These are phyloP conservation scores for Paradendryphiella salina DNA, from an alignment of 2,329 filamentous ascomycete genomes.

Conservation along the genomic window DNA sequence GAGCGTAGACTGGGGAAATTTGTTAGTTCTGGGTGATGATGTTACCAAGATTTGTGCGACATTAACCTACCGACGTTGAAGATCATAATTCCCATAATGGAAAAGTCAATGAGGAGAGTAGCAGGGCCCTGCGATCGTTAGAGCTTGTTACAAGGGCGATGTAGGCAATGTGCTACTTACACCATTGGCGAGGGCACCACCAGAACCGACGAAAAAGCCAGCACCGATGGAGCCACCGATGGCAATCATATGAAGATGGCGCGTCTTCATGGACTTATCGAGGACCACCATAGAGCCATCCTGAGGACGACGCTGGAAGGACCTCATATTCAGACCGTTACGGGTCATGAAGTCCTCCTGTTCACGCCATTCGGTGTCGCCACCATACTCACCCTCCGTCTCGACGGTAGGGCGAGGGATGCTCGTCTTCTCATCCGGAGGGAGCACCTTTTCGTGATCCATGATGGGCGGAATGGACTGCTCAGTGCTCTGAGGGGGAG, in stretches of 20 bases:
- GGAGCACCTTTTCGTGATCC: constrained; percentile 34
- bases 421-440: constrained; percentile 36
- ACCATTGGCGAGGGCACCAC: constrained; percentile 57
- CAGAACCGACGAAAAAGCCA: constrained; percentile 66
- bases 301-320: constrained; percentile 42
- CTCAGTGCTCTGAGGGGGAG: no score
- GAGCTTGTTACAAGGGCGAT: not conserved
- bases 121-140: constrained; percentile 34
- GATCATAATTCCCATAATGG: constrained; percentile 47
- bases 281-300: constrained; percentile 31
- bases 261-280: constrained; percentile 56
- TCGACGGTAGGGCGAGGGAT: constrained; percentile 20
- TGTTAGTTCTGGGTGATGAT: constrained; percentile 40
- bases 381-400: constrained; percentile 13
- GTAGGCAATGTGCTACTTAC: constrained; percentile 39
- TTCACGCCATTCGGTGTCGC: constrained; percentile 32
- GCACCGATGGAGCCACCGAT: constrained; percentile 65
- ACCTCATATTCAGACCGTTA: constrained; percentile 43
- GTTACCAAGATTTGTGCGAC: not conserved
- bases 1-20: constrained; percentile 53
- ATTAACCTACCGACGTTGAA: constrained; percentile 45
- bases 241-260: constrained; percentile 66
- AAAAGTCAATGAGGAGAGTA: constrained; percentile 46
- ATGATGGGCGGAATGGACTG: constrained; percentile 25
- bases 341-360: constrained; percentile 42